Conservation (phyloP, 345 rosid genomes). For the Citrus hindsii region DNA sequence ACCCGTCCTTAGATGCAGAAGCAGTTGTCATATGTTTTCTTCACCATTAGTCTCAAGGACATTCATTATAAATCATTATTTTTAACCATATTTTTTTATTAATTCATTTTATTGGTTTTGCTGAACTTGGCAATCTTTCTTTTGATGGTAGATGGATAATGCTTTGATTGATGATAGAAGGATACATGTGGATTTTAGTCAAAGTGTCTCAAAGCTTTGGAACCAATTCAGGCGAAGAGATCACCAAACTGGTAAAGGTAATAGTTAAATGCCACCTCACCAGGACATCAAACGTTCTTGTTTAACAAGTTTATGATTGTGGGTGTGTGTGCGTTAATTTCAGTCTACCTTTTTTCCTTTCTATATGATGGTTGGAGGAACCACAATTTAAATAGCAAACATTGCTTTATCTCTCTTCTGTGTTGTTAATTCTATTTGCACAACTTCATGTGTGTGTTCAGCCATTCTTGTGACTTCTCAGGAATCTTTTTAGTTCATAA, state of each 20-base stretch:
- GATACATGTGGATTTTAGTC: constrained; percentile 96
- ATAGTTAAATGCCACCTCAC: background rate
- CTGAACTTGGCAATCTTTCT: background rate
- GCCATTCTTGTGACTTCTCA: background rate
- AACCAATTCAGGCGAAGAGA: constrained; percentile 64
- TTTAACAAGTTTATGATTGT: background rate
- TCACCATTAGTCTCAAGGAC: background rate
- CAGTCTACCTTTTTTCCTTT: background rate
- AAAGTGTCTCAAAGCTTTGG: constrained; percentile 92
- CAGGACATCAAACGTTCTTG: background rate
- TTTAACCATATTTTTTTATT: background rate
- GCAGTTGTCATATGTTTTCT: background rate
- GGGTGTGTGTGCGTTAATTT: background rate
- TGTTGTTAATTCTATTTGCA: background rate
- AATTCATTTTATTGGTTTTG: background rate
- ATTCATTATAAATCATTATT: background rate
- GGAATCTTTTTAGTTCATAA: background rate
- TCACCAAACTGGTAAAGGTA: constrained; percentile 55
- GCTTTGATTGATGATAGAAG: constrained; percentile 97
- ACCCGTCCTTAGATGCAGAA: background rate
- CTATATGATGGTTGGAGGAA: background rate
- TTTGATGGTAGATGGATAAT: constrained; percentile 79
- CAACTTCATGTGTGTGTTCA: background rate
- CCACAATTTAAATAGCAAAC: background rate
- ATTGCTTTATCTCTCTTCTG: background rate